Evolutionary conservation across 768 basidiomycete genomes (phyloP).

Genomic region (Psilocybe azurescens): DNA sequence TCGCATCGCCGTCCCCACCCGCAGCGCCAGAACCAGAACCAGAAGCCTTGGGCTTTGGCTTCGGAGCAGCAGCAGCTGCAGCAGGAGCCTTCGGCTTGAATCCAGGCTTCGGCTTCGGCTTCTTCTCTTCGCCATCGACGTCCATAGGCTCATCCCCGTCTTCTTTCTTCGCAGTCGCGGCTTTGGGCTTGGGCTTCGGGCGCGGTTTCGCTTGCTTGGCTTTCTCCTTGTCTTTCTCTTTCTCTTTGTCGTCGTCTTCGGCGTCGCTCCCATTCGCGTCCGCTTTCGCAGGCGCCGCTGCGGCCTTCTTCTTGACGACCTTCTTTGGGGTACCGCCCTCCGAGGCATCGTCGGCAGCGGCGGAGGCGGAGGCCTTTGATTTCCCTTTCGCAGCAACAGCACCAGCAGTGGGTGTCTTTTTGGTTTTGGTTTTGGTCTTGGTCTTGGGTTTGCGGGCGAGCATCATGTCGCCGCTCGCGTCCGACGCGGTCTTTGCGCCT

Average conservation of each 20-base stretch:
- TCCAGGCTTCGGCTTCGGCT: conserved; percentile 43
- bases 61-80: conserved; percentile 54
- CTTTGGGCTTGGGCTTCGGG: conserved; percentile 48
- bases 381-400: conserved; percentile 30
- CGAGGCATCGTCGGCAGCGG: conserved; percentile 14
- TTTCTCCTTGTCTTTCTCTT: conserved; percentile 36
- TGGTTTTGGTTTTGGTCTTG: conserved; percentile 31
- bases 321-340: conserved; percentile 19
- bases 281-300: conserved; percentile 7
- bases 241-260: conserved; percentile 32
- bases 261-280: conserved; percentile 36
- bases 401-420: too few relatives aligned
- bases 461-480: conserved; percentile 81
- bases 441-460: conserved; percentile 52
- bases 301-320: conserved; percentile 17
- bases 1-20: conserved; percentile 43
- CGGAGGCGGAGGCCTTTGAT: conserved; percentile 15
- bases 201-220: conserved; percentile 38
- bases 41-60: conserved; percentile 41
- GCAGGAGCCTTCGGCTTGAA: conserved; percentile 43
- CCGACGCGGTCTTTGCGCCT: conserved; percentile 81
- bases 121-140: conserved; percentile 46
- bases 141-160: conserved; percentile 57
- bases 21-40: too few relatives aligned
- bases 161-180: conserved; percentile 28